Percentiles rank a stretch among this genome's conserved stretches.
Evolutionary conservation across 2,329 filamentous ascomycete genomes (phyloP).

Genomic region (Fusarium avenaceum): DNA sequence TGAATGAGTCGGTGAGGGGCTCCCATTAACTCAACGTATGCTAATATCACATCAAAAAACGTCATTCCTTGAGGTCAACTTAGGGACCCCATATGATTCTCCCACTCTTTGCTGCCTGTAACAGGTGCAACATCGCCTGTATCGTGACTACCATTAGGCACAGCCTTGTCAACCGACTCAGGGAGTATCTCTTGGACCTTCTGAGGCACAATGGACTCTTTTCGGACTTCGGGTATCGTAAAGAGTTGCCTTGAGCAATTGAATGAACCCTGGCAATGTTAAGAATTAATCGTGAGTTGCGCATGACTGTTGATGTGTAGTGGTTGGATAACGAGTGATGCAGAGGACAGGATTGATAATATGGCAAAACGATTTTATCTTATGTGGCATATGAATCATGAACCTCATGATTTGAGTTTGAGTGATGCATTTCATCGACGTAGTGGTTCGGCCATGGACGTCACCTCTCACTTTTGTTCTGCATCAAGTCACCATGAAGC

Average conservation of each 20-base stretch:
- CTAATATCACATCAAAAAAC: no score
- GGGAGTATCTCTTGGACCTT: constrained; percentile 46
- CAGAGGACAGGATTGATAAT: no score
- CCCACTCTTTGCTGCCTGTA: constrained; percentile 25
- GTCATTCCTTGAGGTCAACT: no score
- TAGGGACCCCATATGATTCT: neutral
- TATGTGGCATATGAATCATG: neutral
- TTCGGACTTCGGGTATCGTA: neutral
- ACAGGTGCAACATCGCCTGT: constrained; percentile 31
- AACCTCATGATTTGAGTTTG: neutral
- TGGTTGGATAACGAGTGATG: neutral
- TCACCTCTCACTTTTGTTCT: neutral
- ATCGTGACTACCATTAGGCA: constrained; percentile 42
- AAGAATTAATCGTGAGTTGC: neutral
- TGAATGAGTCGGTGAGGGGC: no score
- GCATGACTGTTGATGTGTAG: neutral
- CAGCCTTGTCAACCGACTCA: constrained; percentile 42
- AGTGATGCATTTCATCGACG: neutral
- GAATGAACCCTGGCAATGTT: neutral
- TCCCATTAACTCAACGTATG: no score
- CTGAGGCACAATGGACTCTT: constrained; percentile 36
- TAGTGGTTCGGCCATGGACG: constrained; percentile 1
- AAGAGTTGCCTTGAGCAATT: neutral
- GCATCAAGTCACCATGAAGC: neutral
- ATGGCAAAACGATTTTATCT: fast-evolving